Percentiles rank a stretch among this genome's conserved stretches.
phyloP scores from a whole-genome alignment of 1,284 basidiomycete genomes.

The Rhodofomes roseus region DNA sequence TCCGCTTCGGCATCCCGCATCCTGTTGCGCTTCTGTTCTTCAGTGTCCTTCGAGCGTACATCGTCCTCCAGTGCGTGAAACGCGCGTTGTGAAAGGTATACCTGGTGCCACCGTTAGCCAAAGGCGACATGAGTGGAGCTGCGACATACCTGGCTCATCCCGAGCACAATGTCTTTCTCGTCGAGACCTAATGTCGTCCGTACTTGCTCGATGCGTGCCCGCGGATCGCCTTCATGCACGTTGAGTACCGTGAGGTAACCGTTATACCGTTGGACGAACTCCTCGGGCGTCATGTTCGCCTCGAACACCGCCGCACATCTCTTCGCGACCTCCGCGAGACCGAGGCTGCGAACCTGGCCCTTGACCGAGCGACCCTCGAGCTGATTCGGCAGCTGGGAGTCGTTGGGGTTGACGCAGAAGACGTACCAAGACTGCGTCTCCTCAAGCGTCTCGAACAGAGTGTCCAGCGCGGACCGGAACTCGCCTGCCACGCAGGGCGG shows the following conservation, averaged over 20 bases:
- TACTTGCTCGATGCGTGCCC: constrained; percentile 55
- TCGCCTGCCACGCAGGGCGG: constrained; percentile 83
- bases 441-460: constrained; percentile 84
- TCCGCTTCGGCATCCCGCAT: constrained; percentile 72
- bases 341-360: constrained; percentile 84
- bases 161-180: constrained; percentile 77
- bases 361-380: constrained; percentile 90
- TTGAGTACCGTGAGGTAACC: constrained; percentile 50
- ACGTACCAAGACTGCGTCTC: constrained; percentile 93
- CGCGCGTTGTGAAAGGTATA: constrained; percentile 84
- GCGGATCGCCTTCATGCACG: constrained; percentile 47
- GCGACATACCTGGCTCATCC: constrained; percentile 68
- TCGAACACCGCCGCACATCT: constrained; percentile 69
- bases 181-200: constrained; percentile 62
- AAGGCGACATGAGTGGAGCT: background rate
- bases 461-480: constrained; percentile 80
- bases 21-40: constrained; percentile 78
- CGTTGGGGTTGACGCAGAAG: constrained; percentile 92
- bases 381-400: constrained; percentile 91
- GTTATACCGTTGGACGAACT: constrained; percentile 84
- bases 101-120: constrained; percentile 40
- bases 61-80: constrained; percentile 92
- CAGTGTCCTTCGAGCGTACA: constrained; percentile 77
- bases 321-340: constrained; percentile 77
- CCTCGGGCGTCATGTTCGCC: constrained; percentile 83